Conservation (phyloP, 371 early-diverging fungal genomes). For the Capillidium heterosporum region DNA sequence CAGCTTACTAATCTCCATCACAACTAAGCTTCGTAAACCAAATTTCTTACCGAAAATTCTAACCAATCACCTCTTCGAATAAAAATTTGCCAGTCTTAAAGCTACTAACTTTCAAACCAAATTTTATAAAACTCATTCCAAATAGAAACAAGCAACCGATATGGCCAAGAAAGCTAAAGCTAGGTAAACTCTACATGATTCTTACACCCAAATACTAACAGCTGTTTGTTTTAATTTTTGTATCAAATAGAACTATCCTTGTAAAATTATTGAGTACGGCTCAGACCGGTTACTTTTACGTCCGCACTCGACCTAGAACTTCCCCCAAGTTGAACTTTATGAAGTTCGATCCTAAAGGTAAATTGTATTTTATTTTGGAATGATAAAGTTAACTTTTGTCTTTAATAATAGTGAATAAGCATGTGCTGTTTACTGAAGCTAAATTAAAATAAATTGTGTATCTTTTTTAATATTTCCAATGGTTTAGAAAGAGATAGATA, state of each 20-base stretch:
- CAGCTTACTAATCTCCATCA: no score
- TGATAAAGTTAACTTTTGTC: background rate
- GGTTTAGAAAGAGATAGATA: no score
- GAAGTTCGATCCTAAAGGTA: slow-evolving; percentile 69
- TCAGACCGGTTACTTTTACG: slow-evolving; percentile 66
- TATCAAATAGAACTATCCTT: slow-evolving; percentile 33
- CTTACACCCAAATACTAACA: background rate
- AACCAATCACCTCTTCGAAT: no score
- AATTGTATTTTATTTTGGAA: background rate
- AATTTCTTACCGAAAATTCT: no score
- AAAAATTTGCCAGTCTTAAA: no score
- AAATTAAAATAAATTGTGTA: slow-evolving; percentile 7
- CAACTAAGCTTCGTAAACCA: no score
- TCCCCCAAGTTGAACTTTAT: slow-evolving; percentile 55
- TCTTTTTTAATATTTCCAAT: background rate
- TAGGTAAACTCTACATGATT: slow-evolving; percentile 16
- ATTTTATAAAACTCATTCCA: no score
- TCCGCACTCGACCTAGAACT: slow-evolving; percentile 52
- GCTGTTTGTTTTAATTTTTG: background rate
- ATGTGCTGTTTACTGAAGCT: slow-evolving; percentile 11
- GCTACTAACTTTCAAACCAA: no score
- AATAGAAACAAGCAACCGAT: no score
- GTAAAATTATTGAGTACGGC: slow-evolving; percentile 62
- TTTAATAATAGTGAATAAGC: slow-evolving; percentile 6
- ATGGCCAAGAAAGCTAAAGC: slow-evolving; percentile 77